Evolutionary conservation across 2,329 filamentous ascomycete species (phyloP).

Genomic region (Stagonosporopsis cucurbitacearum): DNA sequence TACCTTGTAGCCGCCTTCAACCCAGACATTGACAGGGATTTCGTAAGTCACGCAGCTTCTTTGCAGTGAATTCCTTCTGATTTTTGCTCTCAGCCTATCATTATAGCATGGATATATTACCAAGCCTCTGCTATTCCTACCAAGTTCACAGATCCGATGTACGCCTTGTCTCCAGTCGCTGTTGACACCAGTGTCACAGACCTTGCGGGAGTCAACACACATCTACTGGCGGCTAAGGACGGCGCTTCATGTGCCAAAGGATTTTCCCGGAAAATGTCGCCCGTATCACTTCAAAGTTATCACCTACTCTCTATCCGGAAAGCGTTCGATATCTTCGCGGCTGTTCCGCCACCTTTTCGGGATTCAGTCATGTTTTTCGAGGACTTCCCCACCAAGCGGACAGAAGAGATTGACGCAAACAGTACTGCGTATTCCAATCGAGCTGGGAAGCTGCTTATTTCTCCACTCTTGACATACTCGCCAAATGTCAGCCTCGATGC

Average conservation of each 20-base stretch:
- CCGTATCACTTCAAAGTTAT: background rate
- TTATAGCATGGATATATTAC: background rate
- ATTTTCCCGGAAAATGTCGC: background rate
- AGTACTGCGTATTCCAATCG: conserved; percentile 32
- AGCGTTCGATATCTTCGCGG: conserved; percentile 2
- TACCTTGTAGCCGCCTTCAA: conserved; percentile 4
- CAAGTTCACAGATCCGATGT: background rate
- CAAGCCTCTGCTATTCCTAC: background rate
- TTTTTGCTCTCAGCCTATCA: background rate
- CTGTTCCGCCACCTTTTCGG: background rate
- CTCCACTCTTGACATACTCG: background rate
- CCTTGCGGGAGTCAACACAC: background rate
- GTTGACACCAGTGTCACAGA: background rate
- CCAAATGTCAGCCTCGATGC: conserved; percentile 1
- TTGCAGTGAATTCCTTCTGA: no score
- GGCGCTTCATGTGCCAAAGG: background rate
- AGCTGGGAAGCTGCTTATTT: conserved; percentile 17
- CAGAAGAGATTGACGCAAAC: conserved; percentile 18
- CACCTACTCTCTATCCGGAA: background rate
- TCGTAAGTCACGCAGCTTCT: background rate
- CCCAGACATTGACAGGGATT: background rate
- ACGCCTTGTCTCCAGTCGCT: background rate
- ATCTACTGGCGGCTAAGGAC: background rate
- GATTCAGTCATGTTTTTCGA: conserved; percentile 26
- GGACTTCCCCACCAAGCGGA: conserved; percentile 24